phyloP scores from a whole-genome alignment of 345 rosid species.

The Brassica napus region DNA sequence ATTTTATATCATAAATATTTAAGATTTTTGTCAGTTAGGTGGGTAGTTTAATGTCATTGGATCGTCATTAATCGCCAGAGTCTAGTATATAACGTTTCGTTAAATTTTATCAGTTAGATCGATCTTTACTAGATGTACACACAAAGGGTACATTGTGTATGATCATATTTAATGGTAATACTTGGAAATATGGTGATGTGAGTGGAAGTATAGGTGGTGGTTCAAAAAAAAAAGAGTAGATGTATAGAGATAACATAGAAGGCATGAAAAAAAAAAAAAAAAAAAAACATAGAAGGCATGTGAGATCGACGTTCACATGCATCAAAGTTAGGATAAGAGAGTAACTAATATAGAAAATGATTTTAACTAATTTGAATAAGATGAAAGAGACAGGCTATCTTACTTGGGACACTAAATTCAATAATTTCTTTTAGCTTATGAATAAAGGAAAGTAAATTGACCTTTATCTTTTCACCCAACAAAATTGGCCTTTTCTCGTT shows the following conservation, averaged over 20 bases:
- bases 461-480: constrained; percentile 39
- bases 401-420: constrained; percentile 37
- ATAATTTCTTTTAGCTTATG: constrained; percentile 40
- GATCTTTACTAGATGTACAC: constrained; percentile 16
- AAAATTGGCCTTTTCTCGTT: constrained; percentile 40
- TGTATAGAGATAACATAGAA: constrained; percentile 20
- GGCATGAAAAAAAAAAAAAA: constrained; percentile 1
- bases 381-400: constrained; percentile 35
- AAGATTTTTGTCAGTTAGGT: constrained; percentile 30
- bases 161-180: constrained; percentile 24
- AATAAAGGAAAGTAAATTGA: constrained; percentile 42
- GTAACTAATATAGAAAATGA: constrained; percentile 23
- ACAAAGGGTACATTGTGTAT: constrained; percentile 26
- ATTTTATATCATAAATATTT: constrained; percentile 7
- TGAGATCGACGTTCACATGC: constrained; percentile 37
- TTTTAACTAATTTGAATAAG: constrained; percentile 16
- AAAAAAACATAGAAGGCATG: constrained; percentile 28
- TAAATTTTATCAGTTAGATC: constrained; percentile 14
- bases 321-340: constrained; percentile 37
- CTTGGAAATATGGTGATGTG: constrained; percentile 4
- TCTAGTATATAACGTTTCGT: constrained; percentile 5
- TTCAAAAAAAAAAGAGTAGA: not conserved
- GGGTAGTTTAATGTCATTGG: constrained; percentile 13
- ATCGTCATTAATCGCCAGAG: constrained; percentile 7
- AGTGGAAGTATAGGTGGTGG: not conserved